Conservation (phyloP, 352 stramenopile genomes). For the Aphanomyces stellatus region DNA sequence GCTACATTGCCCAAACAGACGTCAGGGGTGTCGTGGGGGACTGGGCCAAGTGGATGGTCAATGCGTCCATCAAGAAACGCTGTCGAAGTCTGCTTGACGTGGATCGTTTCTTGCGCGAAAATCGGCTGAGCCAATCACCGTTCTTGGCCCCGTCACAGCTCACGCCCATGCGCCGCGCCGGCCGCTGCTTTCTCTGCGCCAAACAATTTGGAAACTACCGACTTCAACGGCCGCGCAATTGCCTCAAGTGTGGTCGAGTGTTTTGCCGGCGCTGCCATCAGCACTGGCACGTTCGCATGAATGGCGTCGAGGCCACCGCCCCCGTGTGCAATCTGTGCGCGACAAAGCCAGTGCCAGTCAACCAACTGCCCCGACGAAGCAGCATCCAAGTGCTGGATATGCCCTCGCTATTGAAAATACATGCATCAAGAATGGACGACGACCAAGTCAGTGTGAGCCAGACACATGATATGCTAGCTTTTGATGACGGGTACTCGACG, state of each 20-base stretch:
- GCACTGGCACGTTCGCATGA: neutral
- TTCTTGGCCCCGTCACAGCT: neutral
- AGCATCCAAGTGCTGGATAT: too few species aligned
- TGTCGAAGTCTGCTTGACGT: neutral
- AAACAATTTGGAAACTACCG: neutral
- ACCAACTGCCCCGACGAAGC: too few species aligned
- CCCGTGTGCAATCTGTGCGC: neutral
- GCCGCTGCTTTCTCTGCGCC: neutral
- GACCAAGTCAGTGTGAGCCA: too few species aligned
- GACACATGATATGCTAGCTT: too few species aligned
- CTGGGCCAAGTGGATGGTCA: neutral
- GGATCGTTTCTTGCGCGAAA: neutral
- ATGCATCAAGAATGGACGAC: too few species aligned
- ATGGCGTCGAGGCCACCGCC: neutral
- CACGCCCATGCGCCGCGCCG: neutral
- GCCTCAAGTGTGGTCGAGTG: neutral
- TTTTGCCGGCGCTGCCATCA: neutral
- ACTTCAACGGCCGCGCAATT: neutral
- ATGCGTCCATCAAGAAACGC: neutral
- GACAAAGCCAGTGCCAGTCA: too few species aligned
- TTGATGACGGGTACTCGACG: too few species aligned
- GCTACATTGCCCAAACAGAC: neutral
- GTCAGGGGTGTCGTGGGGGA: neutral
- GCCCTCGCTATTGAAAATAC: too few species aligned
- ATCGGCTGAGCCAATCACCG: neutral